Percentiles rank a stretch among this genome's conserved stretches.
Evolutionary conservation across 345 rosid species (phyloP).

Genomic region (Erysimum cheiranthoides): DNA sequence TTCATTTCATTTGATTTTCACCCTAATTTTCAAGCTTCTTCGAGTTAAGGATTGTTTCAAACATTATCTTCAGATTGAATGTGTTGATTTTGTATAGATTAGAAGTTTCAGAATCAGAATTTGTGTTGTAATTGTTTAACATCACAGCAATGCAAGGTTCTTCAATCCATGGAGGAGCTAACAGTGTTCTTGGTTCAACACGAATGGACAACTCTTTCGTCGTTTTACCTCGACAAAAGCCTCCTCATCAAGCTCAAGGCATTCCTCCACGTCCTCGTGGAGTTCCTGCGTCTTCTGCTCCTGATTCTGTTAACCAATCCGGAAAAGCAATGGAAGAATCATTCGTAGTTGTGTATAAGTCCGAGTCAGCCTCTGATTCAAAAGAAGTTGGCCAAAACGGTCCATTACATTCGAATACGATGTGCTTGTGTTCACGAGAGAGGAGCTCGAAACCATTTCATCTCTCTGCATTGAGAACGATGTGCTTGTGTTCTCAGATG

Average conservation of each 20-base stretch:
- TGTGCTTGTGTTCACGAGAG: constrained; percentile 85
- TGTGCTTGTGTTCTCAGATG: constrained; percentile 82
- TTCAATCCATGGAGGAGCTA: constrained; percentile 65
- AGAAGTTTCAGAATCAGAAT: neutral
- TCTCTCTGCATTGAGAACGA: constrained; percentile 87
- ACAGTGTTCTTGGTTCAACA: constrained; percentile 75
- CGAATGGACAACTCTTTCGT: constrained; percentile 96
- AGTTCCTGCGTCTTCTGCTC: constrained; percentile 53
- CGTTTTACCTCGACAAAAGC: constrained; percentile 76
- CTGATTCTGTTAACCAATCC: constrained; percentile 57
- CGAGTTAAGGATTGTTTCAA: neutral
- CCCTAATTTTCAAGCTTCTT: neutral
- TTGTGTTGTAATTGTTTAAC: constrained; percentile 22
- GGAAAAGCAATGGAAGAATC: constrained; percentile 96
- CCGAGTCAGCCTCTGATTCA: constrained; percentile 84
- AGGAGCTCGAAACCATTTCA: constrained; percentile 72
- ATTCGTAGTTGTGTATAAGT: constrained; percentile 84
- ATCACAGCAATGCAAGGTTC: constrained; percentile 74
- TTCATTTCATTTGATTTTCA: neutral
- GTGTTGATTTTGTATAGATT: neutral
- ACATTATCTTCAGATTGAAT: neutral
- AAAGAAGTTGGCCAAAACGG: constrained; percentile 60
- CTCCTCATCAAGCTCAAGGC: constrained; percentile 58
- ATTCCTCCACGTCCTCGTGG: constrained; percentile 71
- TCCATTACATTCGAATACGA: constrained; percentile 67